Evolutionary conservation across 2,329 filamentous ascomycete genomes (phyloP).

Genomic region (Sclerotinia minor): DNA sequence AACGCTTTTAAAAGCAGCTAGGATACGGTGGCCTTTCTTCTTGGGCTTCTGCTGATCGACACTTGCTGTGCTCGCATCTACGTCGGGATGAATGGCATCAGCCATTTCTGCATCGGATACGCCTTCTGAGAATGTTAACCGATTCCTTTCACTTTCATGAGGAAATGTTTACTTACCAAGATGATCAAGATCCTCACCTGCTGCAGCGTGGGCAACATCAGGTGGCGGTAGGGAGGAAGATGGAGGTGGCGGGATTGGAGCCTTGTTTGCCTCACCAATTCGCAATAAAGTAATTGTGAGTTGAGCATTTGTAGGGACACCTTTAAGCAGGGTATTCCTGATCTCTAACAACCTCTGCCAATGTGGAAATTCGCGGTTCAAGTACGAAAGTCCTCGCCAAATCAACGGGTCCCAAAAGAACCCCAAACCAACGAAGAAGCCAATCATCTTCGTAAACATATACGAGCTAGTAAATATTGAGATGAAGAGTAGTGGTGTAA

Average conservation of each 20-base stretch:
- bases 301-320: conserved; percentile 84
- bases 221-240: conserved; percentile 42
- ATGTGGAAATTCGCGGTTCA: conserved; percentile 64
- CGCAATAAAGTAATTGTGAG: conserved; percentile 78
- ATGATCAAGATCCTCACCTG: conserved; percentile 53
- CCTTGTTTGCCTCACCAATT: conserved; percentile 77
- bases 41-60: conserved; percentile 30
- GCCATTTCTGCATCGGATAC: conserved; percentile 38
- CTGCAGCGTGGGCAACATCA: conserved; percentile 47
- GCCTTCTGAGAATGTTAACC: conserved; percentile 33
- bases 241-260: conserved; percentile 71
- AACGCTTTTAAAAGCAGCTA: conserved; percentile 64
- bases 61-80: conserved; percentile 34
- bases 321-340: conserved; percentile 74
- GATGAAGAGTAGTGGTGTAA: conserved; percentile 53
- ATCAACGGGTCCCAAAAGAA: conserved; percentile 83
- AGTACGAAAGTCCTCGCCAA: conserved; percentile 54
- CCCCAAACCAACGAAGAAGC: conserved; percentile 67
- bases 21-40: conserved; percentile 38
- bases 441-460: conserved; percentile 62
- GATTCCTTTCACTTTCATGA: background rate
- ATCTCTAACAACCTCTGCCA: conserved; percentile 76
- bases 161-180: conserved; percentile 46
- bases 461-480: conserved; percentile 59
- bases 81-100: conserved; percentile 47